These are phyloP conservation scores for Sphaerulina musiva DNA, from an alignment of 2,329 filamentous ascomycete species.

Conservation along the genomic window DNA sequence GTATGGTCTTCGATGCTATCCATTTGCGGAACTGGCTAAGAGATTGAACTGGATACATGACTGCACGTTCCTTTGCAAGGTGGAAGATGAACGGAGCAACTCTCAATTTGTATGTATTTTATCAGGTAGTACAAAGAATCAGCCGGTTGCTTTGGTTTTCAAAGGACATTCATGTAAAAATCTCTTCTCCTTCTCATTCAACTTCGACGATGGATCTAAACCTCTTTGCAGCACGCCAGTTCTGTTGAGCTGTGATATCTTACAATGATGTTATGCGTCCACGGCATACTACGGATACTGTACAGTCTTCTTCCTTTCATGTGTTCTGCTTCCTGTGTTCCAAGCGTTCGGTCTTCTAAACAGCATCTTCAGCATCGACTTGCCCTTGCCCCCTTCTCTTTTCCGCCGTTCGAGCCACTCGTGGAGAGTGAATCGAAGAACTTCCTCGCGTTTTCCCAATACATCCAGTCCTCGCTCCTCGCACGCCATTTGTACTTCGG, in stretches of 20 bases:
- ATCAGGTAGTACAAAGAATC: too few relatives aligned
- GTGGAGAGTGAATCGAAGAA: conserved; percentile 29
- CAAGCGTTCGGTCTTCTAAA: conserved; percentile 27
- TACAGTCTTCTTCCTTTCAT: background rate
- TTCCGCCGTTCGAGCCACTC: conserved; percentile 38
- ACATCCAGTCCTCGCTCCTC: conserved; percentile 34
- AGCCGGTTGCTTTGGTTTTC: too few relatives aligned
- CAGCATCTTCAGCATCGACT: conserved; percentile 30
- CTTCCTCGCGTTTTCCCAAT: conserved; percentile 24
- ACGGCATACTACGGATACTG: background rate
- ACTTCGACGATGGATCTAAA: background rate
- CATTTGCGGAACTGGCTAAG: too few relatives aligned
- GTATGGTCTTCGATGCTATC: too few relatives aligned
- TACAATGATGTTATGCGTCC: background rate
- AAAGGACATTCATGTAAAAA: too few relatives aligned
- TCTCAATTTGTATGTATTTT: too few relatives aligned
- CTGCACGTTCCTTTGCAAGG: too few relatives aligned
- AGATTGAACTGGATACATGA: too few relatives aligned
- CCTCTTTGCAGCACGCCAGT: background rate
- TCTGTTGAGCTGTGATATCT: background rate
- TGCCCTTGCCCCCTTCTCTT: conserved; percentile 33
- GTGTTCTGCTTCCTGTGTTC: background rate
- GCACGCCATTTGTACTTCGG: conserved; percentile 35
- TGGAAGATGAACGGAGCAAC: too few relatives aligned
- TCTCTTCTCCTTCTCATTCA: too few relatives aligned